A percentile compares a stretch with the other conserved stretches of the same genome.
Evolutionary conservation across 2,329 filamentous ascomycete genomes (phyloP).

Genomic region (Aspergillus novoparasiticus): DNA sequence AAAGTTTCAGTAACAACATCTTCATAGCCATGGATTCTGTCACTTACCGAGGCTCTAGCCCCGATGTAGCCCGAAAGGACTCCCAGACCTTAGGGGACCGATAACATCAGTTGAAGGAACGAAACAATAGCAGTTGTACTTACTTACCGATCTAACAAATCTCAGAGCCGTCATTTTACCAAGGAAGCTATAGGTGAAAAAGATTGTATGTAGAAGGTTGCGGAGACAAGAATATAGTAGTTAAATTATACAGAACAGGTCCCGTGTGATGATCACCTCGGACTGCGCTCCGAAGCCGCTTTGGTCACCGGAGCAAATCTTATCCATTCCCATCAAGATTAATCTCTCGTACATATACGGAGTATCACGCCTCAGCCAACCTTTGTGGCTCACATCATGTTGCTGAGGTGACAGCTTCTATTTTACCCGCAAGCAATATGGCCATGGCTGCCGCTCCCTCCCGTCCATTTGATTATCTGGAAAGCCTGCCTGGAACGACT

Average conservation of each 20-base stretch:
- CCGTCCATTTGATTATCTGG: constrained; percentile 83
- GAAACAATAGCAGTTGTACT: background rate
- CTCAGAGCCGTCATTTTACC: constrained; percentile 56
- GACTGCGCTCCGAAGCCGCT: constrained; percentile 34
- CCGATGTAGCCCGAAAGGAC: constrained; percentile 82
- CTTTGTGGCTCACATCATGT: constrained; percentile 26
- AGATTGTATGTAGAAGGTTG: background rate
- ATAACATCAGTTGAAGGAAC: background rate
- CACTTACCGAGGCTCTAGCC: constrained; percentile 80
- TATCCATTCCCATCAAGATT: constrained; percentile 14
- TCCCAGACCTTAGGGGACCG: constrained; percentile 68
- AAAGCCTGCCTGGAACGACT: constrained; percentile 84
- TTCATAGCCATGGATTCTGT: background rate
- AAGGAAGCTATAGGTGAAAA: background rate
- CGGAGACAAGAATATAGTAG: background rate
- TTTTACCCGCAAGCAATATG: constrained; percentile 45
- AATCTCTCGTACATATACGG: background rate
- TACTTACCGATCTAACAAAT: constrained; percentile 67
- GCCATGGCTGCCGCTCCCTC: constrained; percentile 60
- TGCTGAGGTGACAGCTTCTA: constrained; percentile 26
- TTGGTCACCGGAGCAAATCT: constrained; percentile 29
- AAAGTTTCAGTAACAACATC: background rate
- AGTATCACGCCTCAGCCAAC: constrained; percentile 4
- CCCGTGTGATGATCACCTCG: constrained; percentile 26
- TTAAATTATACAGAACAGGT: constrained; percentile 2